Evolutionary conservation across 2,329 filamentous ascomycete genomes (phyloP).

Genomic region (Incumbomyces lentus): DNA sequence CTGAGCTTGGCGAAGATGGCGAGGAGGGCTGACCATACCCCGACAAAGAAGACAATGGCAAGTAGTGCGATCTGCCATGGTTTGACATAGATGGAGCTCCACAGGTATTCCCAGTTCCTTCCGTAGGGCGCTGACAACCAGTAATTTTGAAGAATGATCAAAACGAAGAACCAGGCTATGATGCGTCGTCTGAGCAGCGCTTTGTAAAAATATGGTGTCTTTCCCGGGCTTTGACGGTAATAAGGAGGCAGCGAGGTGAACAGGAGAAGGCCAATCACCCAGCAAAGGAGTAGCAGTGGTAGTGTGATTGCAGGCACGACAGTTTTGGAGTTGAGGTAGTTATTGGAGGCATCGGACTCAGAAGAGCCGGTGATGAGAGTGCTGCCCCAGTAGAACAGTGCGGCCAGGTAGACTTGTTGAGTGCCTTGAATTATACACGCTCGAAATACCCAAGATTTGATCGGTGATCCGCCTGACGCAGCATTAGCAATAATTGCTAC

Average conservation of each 20-base stretch:
- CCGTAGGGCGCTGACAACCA: conserved; percentile 51
- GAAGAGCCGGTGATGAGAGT: conserved; percentile 32
- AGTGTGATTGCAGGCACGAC: conserved; percentile 26
- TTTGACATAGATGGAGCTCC: conserved; percentile 38
- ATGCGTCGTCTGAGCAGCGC: conserved; percentile 47
- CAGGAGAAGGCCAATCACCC: conserved; percentile 38
- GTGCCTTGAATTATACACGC: conserved; percentile 49
- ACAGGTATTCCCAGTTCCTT: conserved; percentile 50
- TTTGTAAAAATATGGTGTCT: conserved; percentile 47
- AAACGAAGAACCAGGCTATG: conserved; percentile 17
- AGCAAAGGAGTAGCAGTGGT: conserved; percentile 42
- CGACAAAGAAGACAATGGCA: conserved; percentile 25
- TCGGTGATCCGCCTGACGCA: conserved; percentile 1
- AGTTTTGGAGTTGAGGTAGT: not conserved
- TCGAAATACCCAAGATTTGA: conserved; percentile 43
- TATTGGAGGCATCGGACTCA: conserved; percentile 26
- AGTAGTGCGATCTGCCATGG: conserved; percentile 41
- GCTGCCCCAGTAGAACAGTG: conserved; percentile 50
- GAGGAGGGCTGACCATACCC: conserved; percentile 36
- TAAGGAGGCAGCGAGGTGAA: conserved; percentile 47
- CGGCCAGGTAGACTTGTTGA: conserved; percentile 46
- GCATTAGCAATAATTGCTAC: not conserved
- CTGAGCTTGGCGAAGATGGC: conserved; percentile 38
- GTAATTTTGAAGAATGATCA: conserved; percentile 46
- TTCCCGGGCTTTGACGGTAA: conserved; percentile 48